Evolutionary conservation across 106 monocot genomes (phyloP).

Genomic region (Platanthera guangdongensis): DNA sequence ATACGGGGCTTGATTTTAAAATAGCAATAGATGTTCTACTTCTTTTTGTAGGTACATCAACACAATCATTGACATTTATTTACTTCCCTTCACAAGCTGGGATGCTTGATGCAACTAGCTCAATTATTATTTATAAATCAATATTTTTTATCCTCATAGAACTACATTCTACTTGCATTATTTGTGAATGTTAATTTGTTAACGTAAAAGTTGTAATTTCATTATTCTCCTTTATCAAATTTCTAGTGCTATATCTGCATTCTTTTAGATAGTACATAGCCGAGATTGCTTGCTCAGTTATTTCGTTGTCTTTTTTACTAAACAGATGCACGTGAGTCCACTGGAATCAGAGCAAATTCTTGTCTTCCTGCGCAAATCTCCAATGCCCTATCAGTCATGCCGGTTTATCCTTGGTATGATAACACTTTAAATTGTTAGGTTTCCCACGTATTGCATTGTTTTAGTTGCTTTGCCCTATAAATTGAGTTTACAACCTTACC

Average conservation of each 20-base stretch:
- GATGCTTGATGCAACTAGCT: background rate
- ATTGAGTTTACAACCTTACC: background rate
- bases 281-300: background rate
- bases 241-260: background rate
- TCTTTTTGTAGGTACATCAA: background rate
- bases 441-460: background rate
- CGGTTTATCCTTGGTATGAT: constrained; percentile 82
- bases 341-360: constrained; percentile 60
- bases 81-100: background rate
- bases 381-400: constrained; percentile 75
- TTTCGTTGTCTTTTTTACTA: background rate
- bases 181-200: background rate
- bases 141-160: background rate
- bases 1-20: background rate
- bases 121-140: background rate
- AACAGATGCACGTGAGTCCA: constrained; percentile 65
- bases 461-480: background rate
- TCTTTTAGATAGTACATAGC: background rate
- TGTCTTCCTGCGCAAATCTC: constrained; percentile 48
- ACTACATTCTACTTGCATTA: background rate
- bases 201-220: background rate
- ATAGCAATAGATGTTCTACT: background rate
- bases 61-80: background rate
- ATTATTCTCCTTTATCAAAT: background rate
- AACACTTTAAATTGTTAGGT: background rate